Conservation (phyloP, 306 rosid species). For the Sphenostylis stenocarpa region DNA sequence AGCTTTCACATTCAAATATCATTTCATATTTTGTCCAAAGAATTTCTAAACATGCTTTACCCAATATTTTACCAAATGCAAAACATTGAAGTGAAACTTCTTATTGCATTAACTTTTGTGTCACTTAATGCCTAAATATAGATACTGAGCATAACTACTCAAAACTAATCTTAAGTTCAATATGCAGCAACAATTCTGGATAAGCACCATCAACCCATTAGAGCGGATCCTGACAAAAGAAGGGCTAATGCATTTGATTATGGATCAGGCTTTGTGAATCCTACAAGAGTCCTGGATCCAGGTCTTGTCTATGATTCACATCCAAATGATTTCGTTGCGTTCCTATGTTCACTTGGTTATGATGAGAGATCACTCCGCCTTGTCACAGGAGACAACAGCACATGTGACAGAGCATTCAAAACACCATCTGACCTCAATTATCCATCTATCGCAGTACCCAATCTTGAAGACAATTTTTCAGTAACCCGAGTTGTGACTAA, state of each 20-base stretch:
- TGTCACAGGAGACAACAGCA: constrained; percentile 67
- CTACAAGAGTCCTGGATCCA: constrained; percentile 65
- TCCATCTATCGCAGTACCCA: constrained; percentile 73
- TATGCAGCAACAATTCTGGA: constrained; percentile 74
- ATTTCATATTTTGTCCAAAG: no score
- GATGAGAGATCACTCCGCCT: constrained; percentile 59
- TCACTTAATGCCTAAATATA: not conserved
- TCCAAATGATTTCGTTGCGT: constrained; percentile 53
- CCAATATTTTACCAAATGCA: not conserved
- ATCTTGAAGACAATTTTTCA: constrained; percentile 53
- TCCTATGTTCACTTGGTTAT: constrained; percentile 76
- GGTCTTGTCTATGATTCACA: constrained; percentile 66
- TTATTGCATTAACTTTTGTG: not conserved
- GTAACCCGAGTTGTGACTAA: constrained; percentile 68
- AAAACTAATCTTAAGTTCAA: constrained; percentile 34
- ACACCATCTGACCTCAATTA: constrained; percentile 64
- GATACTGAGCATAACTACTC: not conserved
- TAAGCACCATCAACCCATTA: constrained; percentile 52
- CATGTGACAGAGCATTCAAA: constrained; percentile 52
- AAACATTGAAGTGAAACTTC: not conserved
- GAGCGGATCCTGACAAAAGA: constrained; percentile 62
- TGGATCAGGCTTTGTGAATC: constrained; percentile 83
- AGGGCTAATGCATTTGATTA: constrained; percentile 69
- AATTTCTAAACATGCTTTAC: no score
- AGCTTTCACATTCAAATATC: not conserved